A percentile compares a stretch with the other conserved stretches of the same genome.
Evolutionary conservation across 2,329 filamentous ascomycete species (phyloP).

Genomic region (Allantophomopsis cytisporea): DNA sequence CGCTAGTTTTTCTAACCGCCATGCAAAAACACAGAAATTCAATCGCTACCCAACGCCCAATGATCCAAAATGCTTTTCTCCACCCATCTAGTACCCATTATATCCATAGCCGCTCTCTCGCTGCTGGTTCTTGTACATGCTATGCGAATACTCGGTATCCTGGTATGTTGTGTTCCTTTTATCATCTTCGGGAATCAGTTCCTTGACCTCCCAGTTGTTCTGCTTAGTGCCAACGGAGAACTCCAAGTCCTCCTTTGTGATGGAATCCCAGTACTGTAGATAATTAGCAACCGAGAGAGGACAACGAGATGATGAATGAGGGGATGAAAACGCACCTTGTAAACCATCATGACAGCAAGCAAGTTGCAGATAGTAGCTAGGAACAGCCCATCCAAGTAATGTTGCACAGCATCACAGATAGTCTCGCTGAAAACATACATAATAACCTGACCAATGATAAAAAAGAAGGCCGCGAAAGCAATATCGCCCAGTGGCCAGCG

Average conservation of each 20-base stretch:
- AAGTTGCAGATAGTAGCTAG: slow-evolving; percentile 91
- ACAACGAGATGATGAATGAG: not conserved
- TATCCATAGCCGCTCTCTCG: slow-evolving; percentile 18
- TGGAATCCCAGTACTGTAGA: slow-evolving; percentile 90
- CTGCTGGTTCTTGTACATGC: slow-evolving; percentile 7
- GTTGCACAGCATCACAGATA: slow-evolving; percentile 73
- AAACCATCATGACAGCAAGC: slow-evolving; percentile 97
- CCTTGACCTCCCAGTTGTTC: slow-evolving; percentile 98
- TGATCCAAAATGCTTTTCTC: not conserved
- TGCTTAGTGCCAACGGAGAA: slow-evolving; percentile 92
- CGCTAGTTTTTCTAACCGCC: not conserved
- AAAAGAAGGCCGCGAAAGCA: slow-evolving; percentile 78
- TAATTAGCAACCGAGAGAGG: slow-evolving; percentile 6
- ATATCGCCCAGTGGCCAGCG: slow-evolving; percentile 94
- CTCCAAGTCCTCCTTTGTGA: slow-evolving; percentile 94
- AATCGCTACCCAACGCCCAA: not conserved
- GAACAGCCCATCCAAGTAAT: slow-evolving; percentile 91
- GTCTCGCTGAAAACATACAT: slow-evolving; percentile 79
- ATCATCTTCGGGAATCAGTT: slow-evolving; percentile 41
- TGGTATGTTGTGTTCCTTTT: slow-evolving; percentile 17
- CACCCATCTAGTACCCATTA: slow-evolving; percentile 12
- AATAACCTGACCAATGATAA: slow-evolving; percentile 82
- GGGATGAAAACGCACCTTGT: slow-evolving; percentile 54
- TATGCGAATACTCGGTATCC: slow-evolving; percentile 14
- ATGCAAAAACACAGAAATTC: not conserved